Evolutionary conservation across 129 eudicot species (phyloP).

Genomic region (Escallonia rubra): DNA sequence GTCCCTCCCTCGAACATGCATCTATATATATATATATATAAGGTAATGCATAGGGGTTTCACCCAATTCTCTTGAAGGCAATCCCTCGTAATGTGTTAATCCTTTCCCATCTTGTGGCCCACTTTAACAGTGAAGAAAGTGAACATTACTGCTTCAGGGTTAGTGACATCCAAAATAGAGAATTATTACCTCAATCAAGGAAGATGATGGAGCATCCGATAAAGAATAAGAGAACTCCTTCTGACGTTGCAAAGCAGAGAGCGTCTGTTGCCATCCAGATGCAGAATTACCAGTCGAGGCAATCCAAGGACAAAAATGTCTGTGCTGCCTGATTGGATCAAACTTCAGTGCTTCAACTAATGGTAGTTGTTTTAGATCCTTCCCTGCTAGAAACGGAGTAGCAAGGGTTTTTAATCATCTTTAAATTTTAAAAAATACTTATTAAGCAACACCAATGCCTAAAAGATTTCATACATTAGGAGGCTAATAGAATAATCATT

Average conservation of each 20-base stretch:
- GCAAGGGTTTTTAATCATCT: slow-evolving; percentile 1
- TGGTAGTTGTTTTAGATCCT: slow-evolving; percentile 16
- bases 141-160: too few species aligned
- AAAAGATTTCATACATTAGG: too few species aligned
- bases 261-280: slow-evolving; percentile 85
- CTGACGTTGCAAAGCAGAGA: slow-evolving; percentile 62
- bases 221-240: slow-evolving; percentile 47
- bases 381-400: slow-evolving; percentile 23
- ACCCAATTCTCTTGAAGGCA: too few species aligned
- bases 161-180: too few species aligned
- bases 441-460: too few species aligned
- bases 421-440: neutral
- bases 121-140: too few species aligned
- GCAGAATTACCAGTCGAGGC: slow-evolving; percentile 40
- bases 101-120: too few species aligned
- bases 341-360: slow-evolving; percentile 44
- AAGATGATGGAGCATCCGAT: slow-evolving; percentile 45
- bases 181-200: slow-evolving; percentile 64
- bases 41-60: too few species aligned
- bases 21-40: too few species aligned
- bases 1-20: too few species aligned
- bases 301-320: slow-evolving; percentile 95
- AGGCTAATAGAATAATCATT: too few species aligned
- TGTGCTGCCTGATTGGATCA: slow-evolving; percentile 88
- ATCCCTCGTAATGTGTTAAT: too few species aligned